Conservation (phyloP, 2,329 filamentous ascomycete species). For the Aspergillus arachidicola region DNA sequence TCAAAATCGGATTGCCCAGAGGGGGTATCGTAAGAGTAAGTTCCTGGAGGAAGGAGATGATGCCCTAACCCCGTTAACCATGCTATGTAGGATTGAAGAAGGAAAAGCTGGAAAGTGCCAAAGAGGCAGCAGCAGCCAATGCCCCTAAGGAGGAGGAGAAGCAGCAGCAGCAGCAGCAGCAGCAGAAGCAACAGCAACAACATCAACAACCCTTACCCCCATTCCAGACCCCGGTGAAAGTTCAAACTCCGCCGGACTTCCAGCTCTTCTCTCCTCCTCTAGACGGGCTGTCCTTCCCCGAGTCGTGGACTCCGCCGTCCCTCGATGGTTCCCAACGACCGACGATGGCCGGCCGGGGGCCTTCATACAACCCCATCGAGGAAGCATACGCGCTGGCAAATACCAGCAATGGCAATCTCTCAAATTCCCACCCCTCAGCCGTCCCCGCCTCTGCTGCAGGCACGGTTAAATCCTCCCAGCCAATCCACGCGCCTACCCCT, state of each 20-base stretch:
- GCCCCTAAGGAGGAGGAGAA: background rate
- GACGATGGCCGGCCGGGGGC: background rate
- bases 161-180: background rate
- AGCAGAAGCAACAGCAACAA: background rate
- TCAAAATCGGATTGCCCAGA: conserved; percentile 16
- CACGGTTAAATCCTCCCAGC: background rate
- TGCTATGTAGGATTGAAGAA: background rate
- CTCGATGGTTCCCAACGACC: background rate
- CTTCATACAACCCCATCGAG: background rate
- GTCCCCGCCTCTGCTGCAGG: background rate
- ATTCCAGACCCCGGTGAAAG: background rate
- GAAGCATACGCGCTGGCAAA: background rate
- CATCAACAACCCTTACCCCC: background rate
- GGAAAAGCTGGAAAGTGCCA: background rate
- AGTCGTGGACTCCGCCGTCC: background rate
- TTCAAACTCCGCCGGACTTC: background rate
- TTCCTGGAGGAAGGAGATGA: background rate
- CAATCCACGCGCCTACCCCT: background rate
- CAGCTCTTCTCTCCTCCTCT: background rate
- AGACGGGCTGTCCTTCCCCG: background rate
- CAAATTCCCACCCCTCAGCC: background rate
- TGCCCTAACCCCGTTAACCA: background rate
- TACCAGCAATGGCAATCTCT: background rate
- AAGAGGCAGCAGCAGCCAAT: background rate
- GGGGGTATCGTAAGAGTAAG: conserved; percentile 13